Evolutionary conservation across 2,329 filamentous ascomycete species (phyloP).

Genomic region (Penicillium sp.): DNA sequence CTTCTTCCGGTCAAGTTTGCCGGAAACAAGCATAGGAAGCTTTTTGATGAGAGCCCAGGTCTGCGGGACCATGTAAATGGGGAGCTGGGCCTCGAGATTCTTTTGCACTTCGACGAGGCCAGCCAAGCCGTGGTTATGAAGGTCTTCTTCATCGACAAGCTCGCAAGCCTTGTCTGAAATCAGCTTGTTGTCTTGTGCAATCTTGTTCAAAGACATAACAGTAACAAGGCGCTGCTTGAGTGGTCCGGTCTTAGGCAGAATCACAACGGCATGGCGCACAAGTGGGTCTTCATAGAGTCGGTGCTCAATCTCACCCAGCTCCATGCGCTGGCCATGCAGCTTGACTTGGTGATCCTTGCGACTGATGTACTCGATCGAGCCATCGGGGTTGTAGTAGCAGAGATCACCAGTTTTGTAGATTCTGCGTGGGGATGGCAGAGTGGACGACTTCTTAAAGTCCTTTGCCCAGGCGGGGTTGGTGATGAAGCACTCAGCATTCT

Average conservation of each 20-base stretch:
- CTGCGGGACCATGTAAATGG: slow-evolving; percentile 46
- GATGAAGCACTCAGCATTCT: slow-evolving; percentile 32
- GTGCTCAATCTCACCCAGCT: slow-evolving; percentile 50
- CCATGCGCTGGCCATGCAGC: slow-evolving; percentile 61
- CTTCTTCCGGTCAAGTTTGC: slow-evolving; percentile 38
- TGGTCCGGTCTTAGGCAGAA: slow-evolving; percentile 42
- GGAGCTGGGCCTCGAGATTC: slow-evolving; percentile 41
- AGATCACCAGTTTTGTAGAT: slow-evolving; percentile 34
- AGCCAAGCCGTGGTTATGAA: slow-evolving; percentile 22
- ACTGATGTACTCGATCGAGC: slow-evolving; percentile 44
- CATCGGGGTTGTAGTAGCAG: slow-evolving; percentile 32
- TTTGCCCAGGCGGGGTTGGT: slow-evolving; percentile 26
- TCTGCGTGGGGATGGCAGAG: slow-evolving; percentile 8
- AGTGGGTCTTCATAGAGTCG: slow-evolving; percentile 31
- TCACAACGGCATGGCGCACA: slow-evolving; percentile 41
- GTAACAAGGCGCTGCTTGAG: slow-evolving; percentile 45
- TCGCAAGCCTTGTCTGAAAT: slow-evolving; percentile 31
- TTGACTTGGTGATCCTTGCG: slow-evolving; percentile 65
- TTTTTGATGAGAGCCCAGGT: slow-evolving; percentile 37
- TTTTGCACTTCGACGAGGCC: slow-evolving; percentile 35
- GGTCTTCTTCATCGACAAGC: slow-evolving; percentile 26
- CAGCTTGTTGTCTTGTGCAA: slow-evolving; percentile 22
- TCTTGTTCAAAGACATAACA: slow-evolving; percentile 38
- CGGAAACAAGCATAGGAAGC: slow-evolving; percentile 40
- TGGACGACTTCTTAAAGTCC: slow-evolving; percentile 14